These are phyloP conservation scores for Alloteropsis angusta DNA, from an alignment of 202 grass and related monocot species.

Conservation along the genomic window DNA sequence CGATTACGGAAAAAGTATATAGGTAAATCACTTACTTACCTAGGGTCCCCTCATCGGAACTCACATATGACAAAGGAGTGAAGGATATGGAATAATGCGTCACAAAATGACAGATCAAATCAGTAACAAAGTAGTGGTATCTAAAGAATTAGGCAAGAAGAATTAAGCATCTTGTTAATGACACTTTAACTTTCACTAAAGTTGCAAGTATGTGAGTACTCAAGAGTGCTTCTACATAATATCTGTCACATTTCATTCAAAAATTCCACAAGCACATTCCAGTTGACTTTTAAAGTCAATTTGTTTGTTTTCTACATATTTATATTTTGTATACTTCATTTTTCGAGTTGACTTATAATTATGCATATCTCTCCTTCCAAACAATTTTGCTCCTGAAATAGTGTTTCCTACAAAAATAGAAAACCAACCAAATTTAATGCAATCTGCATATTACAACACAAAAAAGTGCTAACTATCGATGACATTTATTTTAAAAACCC, in stretches of 20 bases:
- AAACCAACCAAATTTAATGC: not conserved
- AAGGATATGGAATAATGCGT: not conserved
- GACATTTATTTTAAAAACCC: not conserved
- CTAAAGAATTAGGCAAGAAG: not conserved
- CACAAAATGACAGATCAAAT: not conserved
- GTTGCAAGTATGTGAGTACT: not conserved
- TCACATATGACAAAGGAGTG: not conserved
- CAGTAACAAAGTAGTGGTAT: not conserved
- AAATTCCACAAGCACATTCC: not conserved
- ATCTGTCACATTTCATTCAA: not conserved
- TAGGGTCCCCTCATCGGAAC: not conserved
- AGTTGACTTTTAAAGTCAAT: not conserved
- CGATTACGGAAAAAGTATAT: not conserved
- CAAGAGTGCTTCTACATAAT: not conserved
- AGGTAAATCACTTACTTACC: not conserved
- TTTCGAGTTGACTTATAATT: not conserved
- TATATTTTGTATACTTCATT: not conserved
- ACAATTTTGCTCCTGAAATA: no score
- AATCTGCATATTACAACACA: not conserved
- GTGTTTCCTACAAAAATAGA: not conserved
- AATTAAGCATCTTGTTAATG: conserved; percentile 15
- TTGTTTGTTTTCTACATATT: not conserved
- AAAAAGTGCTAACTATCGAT: not conserved
- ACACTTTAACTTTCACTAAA: not conserved
- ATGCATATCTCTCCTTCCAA: not conserved